Conservation (phyloP, 192 early-diverging fungal genomes). For the Lobulomyces angularis region DNA sequence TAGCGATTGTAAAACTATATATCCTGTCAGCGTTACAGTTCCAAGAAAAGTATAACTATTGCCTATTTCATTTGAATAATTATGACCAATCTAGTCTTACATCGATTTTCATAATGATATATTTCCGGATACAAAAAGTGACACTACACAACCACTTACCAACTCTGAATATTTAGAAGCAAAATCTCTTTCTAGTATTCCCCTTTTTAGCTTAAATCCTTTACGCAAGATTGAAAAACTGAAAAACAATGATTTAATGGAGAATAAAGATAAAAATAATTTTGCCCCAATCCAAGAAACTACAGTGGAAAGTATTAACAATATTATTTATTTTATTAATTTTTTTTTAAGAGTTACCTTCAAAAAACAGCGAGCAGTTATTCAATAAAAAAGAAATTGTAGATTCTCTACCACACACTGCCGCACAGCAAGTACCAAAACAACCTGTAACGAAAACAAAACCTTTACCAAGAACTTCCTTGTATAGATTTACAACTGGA, state of each 20-base stretch:
- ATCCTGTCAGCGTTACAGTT: constrained; percentile 57
- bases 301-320: constrained; percentile 7
- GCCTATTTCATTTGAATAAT: background rate
- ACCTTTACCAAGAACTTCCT: constrained; percentile 24
- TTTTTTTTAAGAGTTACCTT: too few species aligned
- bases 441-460: constrained; percentile 4
- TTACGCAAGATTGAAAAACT: too few species aligned
- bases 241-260: too few species aligned
- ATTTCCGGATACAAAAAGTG: constrained; percentile 73
- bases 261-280: too few species aligned
- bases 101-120: constrained; percentile 75
- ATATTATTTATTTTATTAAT: background rate
- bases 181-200: too few species aligned
- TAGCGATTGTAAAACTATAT: constrained; percentile 41
- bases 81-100: constrained; percentile 32
- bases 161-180: too few species aligned
- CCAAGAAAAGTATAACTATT: constrained; percentile 43
- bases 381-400: too few species aligned
- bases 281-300: too few species aligned
- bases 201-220: too few species aligned
- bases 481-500: constrained; percentile 27
- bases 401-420: constrained; percentile 1
- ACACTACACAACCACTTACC: too few species aligned
- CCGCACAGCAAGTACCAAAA: background rate
- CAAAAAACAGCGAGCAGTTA: too few species aligned